phyloP scores from a whole-genome alignment of 1,139 yeast genomes.

The Tardiomyces digboiensis region DNA sequence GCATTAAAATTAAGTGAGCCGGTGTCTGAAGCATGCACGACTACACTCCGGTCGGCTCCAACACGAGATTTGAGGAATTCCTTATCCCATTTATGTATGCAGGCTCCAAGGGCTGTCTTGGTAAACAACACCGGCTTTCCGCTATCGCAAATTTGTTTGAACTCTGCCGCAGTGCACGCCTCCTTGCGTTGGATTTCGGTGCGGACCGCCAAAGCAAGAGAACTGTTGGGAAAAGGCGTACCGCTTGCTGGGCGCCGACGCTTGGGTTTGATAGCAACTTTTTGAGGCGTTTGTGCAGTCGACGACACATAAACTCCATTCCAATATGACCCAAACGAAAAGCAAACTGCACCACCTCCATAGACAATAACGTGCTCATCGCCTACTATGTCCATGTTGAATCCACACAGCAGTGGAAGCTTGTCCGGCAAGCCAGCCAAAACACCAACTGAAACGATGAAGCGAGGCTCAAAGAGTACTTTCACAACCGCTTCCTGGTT shows the following conservation, averaged over 20 bases:
- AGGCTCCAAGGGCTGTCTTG: slow-evolving; percentile 19
- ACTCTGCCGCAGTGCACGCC: neutral
- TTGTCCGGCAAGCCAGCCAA: neutral
- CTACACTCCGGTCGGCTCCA: slow-evolving; percentile 19
- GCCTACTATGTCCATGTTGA: slow-evolving; percentile 27
- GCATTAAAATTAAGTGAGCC: slow-evolving; percentile 21
- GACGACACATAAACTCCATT: slow-evolving; percentile 24
- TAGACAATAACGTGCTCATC: slow-evolving; percentile 27
- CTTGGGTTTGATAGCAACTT: too few relatives aligned
- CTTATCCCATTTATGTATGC: slow-evolving; percentile 20
- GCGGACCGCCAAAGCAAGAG: neutral
- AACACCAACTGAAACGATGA: neutral
- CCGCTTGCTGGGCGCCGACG: neutral
- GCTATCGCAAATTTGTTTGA: slow-evolving; percentile 5
- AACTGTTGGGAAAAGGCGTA: neutral
- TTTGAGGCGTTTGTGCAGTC: neutral
- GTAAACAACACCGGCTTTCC: slow-evolving; percentile 15
- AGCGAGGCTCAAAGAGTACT: neutral
- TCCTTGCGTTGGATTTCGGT: neutral
- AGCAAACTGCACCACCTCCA: slow-evolving; percentile 82
- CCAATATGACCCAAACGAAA: slow-evolving; percentile 71
- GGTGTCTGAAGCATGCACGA: slow-evolving; percentile 21
- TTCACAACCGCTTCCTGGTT: neutral
- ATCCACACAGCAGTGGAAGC: slow-evolving; percentile 54
- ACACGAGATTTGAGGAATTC: slow-evolving; percentile 20